Conservation (phyloP, 1,139 yeast genomes). For the Hyphopichia fennica region DNA sequence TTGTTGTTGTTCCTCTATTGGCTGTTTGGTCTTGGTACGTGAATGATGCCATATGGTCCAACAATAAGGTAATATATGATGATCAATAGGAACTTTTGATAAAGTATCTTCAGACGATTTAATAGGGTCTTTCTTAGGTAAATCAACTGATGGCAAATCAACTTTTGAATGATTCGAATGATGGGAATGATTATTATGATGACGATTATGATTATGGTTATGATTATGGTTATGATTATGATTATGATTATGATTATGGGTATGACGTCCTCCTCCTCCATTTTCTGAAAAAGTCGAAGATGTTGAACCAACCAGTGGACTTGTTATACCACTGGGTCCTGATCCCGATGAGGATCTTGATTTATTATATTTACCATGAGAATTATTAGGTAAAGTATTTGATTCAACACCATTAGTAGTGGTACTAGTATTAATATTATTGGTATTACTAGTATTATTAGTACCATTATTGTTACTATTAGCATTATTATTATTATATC, state of each 20-base stretch:
- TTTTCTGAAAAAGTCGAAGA: not conserved
- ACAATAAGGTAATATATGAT: slow-evolving; percentile 47
- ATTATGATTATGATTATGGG: not conserved
- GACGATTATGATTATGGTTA: slow-evolving; percentile 7
- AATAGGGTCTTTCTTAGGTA: slow-evolving; percentile 39
- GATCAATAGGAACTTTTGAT: slow-evolving; percentile 25
- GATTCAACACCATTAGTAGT: not conserved
- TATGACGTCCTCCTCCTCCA: not conserved
- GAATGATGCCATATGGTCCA: slow-evolving; percentile 54
- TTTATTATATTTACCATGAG: not conserved
- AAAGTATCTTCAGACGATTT: slow-evolving; percentile 36
- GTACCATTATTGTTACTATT: slow-evolving; percentile 1
- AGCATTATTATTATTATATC: not conserved
- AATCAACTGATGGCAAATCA: slow-evolving; percentile 15
- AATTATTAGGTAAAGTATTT: not conserved
- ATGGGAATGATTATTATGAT: slow-evolving; percentile 2
- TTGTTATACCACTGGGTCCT: not conserved
- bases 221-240: slow-evolving; percentile 9
- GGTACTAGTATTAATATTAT: not conserved
- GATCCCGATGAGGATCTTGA: not conserved
- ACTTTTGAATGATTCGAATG: not conserved
- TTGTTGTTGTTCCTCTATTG: slow-evolving; percentile 9
- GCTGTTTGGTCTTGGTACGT: slow-evolving; percentile 26
- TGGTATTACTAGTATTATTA: slow-evolving; percentile 9
- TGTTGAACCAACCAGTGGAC: not conserved